phyloP scores from a whole-genome alignment of 768 basidiomycete species.

The Phlebiopsis flavidoalba region DNA sequence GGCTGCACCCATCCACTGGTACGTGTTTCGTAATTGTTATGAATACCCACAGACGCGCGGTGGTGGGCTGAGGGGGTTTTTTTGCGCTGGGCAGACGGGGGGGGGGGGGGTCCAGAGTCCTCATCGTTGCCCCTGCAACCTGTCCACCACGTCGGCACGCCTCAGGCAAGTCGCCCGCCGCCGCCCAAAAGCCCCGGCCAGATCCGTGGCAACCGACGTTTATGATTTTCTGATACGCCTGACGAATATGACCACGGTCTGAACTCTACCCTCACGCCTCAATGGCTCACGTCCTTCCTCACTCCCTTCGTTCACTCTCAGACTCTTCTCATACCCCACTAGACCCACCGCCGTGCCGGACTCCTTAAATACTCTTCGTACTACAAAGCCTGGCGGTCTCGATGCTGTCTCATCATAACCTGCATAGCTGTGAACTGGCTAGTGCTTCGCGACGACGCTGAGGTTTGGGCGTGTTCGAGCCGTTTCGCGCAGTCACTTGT shows the following conservation, averaged over 20 bases:
- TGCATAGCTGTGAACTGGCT: slow-evolving; percentile 34
- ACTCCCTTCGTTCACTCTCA: slow-evolving; percentile 70
- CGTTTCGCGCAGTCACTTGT: slow-evolving; percentile 79
- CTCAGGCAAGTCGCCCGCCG: neutral
- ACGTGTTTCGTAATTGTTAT: neutral
- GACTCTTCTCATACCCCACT: slow-evolving; percentile 70
- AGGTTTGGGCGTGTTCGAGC: slow-evolving; percentile 53
- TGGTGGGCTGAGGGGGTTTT: slow-evolving; percentile 14
- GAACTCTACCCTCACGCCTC: slow-evolving; percentile 29
- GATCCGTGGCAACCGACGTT: slow-evolving; percentile 7
- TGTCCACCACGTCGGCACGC: neutral
- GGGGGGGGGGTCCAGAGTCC: neutral
- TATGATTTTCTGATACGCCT: slow-evolving; percentile 32
- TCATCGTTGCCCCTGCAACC: neutral
- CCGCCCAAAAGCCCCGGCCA: slow-evolving; percentile 1
- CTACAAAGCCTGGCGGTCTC: slow-evolving; percentile 64
- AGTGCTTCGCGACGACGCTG: slow-evolving; percentile 31
- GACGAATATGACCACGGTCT: slow-evolving; percentile 24
- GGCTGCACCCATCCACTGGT: neutral
- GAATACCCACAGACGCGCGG: neutral
- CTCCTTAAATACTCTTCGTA: slow-evolving; percentile 64
- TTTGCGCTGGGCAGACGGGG: neutral
- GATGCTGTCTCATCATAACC: slow-evolving; percentile 80
- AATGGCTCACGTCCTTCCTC: slow-evolving; percentile 49
- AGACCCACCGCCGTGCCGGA: slow-evolving; percentile 52